Evolutionary conservation across 2,329 filamentous ascomycete genomes (phyloP), one percentile per base, ranked within the genome.

Genomic region (Alternaria triticimaculans): DNA sequence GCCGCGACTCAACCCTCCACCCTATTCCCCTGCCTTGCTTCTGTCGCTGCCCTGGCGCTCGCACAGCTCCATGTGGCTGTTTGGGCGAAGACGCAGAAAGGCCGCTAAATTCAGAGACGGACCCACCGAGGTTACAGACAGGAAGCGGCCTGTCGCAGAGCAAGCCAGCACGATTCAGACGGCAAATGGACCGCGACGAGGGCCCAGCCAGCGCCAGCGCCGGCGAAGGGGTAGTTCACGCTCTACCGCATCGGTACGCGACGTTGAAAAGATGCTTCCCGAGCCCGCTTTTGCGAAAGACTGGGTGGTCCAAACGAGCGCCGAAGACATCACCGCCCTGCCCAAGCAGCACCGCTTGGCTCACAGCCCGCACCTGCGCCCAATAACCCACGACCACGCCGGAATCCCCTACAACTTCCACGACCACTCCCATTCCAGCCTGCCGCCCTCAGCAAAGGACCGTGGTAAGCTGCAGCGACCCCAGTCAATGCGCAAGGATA

Each of bases 71-170:
- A 95, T 95, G 92, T 96, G 93, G 93, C 92, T 90, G 65, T 97
- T 96, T 81, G 86, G 90, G 81, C 89, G 90, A 76, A 90, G 87
- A 82, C 90, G 87, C 81, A 90, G 89, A 80, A 89, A 89, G 81
- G 88, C 88, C 79, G 86, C 85, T 71, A 86, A 85, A 73, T 70
- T 75, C 69, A 78, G 77, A 76, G 73, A 77, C 62, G 76, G 67
- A 58, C 43, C 73, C 71, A 80, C 87, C 69, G 81, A 85, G 63
- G 86, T 86, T 73, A 80, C 84, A 74, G 84, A 88, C 77, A 82
- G 82, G 69, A 80, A 79, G 69, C 75, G 68, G 66, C 70, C 78
- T 64, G 78, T 71, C 57, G 68, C 72, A 68, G 68, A 65, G 48
- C 66, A 69, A 57, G 60, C 68, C 55, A 61, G 58, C 59, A 66